Conservation (phyloP, 495 filamentous ascomycete genomes). For the Sordaria brevicollis region DNA sequence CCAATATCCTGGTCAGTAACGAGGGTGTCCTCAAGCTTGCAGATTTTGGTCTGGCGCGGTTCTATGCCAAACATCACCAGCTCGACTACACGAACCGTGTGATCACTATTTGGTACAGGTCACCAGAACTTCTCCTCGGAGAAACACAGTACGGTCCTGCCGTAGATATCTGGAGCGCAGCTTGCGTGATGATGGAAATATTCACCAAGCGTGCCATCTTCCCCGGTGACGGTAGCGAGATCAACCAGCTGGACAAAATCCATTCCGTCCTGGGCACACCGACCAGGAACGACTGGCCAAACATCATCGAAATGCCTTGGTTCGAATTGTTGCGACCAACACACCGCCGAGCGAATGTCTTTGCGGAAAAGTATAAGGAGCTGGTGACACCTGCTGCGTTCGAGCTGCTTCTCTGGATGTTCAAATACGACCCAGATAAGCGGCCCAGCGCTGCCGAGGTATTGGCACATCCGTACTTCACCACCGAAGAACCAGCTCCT, state of each 20-base stretch:
- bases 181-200: conserved; percentile 93
- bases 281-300: conserved; percentile 73
- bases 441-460: conserved; percentile 80
- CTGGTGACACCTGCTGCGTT: conserved; percentile 66
- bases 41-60: conserved; percentile 95
- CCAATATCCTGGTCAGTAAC: conserved; percentile 89
- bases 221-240: conserved; percentile 86
- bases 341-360: conserved; percentile 63
- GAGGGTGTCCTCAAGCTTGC: conserved; percentile 83
- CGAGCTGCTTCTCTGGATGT: conserved; percentile 70
- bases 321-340: conserved; percentile 78
- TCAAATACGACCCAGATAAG: conserved; percentile 76
- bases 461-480: conserved; percentile 83
- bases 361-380: conserved; percentile 72
- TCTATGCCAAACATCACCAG: conserved; percentile 85
- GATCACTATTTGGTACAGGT: conserved; percentile 95
- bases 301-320: conserved; percentile 87
- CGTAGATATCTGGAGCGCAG: conserved; percentile 96
- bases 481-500: conserved; percentile 66
- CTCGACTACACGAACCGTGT: conserved; percentile 98
- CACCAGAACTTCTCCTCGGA: conserved; percentile 84
- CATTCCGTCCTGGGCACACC: conserved; percentile 90
- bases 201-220: conserved; percentile 94
- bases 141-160: conserved; percentile 91
- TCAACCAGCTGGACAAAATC: conserved; percentile 92